Evolutionary conservation across 2,329 filamentous ascomycete species (phyloP).

Genomic region (Exutisphaerella laricina): DNA sequence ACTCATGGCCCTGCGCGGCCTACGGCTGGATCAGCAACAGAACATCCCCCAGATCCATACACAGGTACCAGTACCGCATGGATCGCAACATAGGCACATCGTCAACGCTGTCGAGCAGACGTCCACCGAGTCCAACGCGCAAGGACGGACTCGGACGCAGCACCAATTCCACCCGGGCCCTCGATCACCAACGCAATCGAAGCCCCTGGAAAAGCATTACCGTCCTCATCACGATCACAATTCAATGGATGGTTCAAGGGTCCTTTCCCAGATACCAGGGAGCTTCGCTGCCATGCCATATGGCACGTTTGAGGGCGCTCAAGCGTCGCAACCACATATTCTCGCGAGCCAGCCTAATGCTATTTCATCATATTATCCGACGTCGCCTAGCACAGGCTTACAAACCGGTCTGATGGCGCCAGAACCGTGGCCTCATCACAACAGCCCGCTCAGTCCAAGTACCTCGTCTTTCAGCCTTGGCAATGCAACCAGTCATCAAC

Average conservation of each 20-base stretch:
- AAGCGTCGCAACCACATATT: not conserved
- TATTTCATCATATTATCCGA: conserved; percentile 1
- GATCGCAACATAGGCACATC: conserved; percentile 1
- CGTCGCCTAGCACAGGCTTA: not conserved
- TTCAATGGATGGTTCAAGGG: conserved; percentile 1
- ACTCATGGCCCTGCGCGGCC: conserved; percentile 12
- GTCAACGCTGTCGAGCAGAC: conserved; percentile 6
- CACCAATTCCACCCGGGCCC: conserved; percentile 2
- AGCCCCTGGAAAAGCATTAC: not conserved
- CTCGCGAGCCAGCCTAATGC: not conserved
- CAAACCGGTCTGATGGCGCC: not conserved
- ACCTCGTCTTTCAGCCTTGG: not conserved
- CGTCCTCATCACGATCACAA: not conserved
- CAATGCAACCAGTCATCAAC: not conserved
- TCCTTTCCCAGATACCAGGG: conserved; percentile 4
- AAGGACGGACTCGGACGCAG: conserved; percentile 5
- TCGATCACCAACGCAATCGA: conserved; percentile 3
- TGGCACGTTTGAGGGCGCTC: conserved; percentile 1
- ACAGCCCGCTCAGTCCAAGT: not conserved
- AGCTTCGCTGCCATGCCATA: conserved; percentile 6
- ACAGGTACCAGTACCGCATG: too few relatives aligned
- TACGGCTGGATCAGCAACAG: conserved; percentile 8
- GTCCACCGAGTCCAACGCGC: not conserved
- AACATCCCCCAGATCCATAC: not conserved
- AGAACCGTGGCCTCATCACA: conserved; percentile 3